A percentile compares a stretch with the other conserved stretches of the same genome.
Conservation (phyloP, 2,329 filamentous ascomycete species). For the Periconia sp. region DNA sequence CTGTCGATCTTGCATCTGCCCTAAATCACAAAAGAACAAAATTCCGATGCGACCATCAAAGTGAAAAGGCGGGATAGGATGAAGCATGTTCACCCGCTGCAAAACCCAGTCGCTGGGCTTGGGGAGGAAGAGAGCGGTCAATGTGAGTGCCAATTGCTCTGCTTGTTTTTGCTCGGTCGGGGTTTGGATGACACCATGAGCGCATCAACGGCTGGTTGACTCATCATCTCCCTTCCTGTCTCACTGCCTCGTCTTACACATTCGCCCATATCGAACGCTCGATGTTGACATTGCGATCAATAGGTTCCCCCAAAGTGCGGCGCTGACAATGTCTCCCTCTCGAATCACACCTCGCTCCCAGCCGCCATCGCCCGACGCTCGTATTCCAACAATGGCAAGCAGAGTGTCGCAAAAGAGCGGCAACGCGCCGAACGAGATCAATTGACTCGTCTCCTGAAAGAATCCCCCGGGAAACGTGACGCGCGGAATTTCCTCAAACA, state of each 20-base stretch:
- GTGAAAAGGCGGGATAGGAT: slow-evolving; percentile 23
- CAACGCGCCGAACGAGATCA: slow-evolving; percentile 41
- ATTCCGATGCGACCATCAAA: not conserved
- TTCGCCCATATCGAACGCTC: not conserved
- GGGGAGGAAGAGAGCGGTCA: slow-evolving; percentile 22
- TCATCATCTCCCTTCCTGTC: not conserved
- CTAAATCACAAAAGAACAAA: not conserved
- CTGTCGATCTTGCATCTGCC: not conserved
- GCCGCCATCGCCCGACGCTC: not conserved
- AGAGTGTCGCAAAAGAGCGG: slow-evolving; percentile 37
- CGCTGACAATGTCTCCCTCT: not conserved
- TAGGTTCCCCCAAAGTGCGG: not conserved
- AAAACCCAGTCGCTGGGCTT: slow-evolving; percentile 39
- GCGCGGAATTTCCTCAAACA: slow-evolving; percentile 89
- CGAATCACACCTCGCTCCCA: not conserved
- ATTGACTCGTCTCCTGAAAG: slow-evolving; percentile 65
- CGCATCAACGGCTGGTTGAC: not conserved
- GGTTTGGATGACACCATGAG: not conserved
- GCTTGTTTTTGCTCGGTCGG: not conserved
- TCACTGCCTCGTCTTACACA: not conserved
- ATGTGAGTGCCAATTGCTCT: slow-evolving; percentile 13
- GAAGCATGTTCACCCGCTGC: slow-evolving; percentile 41
- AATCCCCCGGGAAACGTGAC: slow-evolving; percentile 89
- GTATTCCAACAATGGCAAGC: slow-evolving; percentile 14
- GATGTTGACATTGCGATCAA: slow-evolving; percentile 8